A percentile compares a stretch with the other conserved stretches of the same genome.
These are phyloP conservation scores for Trypanosomatidae sp. DNA, from an alignment of 208 protist genomes.

Conservation along the genomic window DNA sequence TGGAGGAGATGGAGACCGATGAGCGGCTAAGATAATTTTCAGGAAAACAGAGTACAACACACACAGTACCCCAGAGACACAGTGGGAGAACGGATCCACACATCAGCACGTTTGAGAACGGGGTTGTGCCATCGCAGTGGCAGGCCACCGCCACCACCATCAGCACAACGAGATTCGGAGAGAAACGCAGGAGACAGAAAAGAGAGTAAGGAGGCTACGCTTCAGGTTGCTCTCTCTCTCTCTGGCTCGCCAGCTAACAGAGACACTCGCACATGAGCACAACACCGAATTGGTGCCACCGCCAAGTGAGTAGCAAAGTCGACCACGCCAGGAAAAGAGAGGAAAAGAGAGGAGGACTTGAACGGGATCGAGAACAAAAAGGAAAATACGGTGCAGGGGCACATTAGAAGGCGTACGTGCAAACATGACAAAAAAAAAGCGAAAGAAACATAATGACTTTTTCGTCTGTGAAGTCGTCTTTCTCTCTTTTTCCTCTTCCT, in stretches of 20 bases:
- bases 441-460: neutral
- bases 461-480: neutral
- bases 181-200: neutral
- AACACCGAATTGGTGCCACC: neutral
- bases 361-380: neutral
- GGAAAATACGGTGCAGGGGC: neutral
- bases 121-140: neutral
- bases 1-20: slow-evolving; percentile 13
- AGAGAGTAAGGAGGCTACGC: neutral
- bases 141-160: neutral
- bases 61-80: slow-evolving; percentile 14
- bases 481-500: slow-evolving; percentile 3
- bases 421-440: neutral
- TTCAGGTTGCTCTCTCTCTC: neutral
- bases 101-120: neutral
- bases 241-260: neutral
- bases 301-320: neutral
- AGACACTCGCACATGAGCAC: neutral
- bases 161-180: neutral
- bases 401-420: neutral
- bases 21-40: slow-evolving; percentile 11
- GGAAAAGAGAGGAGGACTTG: neutral
- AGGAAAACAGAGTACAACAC: neutral
- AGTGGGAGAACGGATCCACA: neutral
- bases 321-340: neutral